Conservation (phyloP, 805 yeast species). For the Saturnispora besseyi region DNA sequence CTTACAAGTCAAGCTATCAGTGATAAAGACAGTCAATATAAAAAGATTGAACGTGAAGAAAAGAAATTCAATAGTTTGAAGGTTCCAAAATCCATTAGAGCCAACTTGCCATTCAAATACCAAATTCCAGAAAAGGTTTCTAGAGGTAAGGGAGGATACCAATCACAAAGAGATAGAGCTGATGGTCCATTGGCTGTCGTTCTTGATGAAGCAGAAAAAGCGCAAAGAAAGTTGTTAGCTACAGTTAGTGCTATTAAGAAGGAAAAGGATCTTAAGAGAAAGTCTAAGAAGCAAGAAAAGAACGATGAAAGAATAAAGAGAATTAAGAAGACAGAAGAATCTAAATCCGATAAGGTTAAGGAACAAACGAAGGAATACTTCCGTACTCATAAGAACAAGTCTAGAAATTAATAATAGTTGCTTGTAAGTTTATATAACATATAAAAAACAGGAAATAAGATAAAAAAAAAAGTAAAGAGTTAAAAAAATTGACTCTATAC, state of each 20-base stretch:
- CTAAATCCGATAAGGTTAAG: slow-evolving; percentile 62
- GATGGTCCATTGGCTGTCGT: slow-evolving; percentile 57
- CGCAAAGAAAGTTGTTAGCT: slow-evolving; percentile 81
- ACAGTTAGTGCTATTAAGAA: slow-evolving; percentile 77
- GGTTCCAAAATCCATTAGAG: slow-evolving; percentile 73
- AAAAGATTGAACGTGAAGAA: slow-evolving; percentile 73
- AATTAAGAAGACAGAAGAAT: slow-evolving; percentile 64
- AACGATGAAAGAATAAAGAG: slow-evolving; percentile 68
- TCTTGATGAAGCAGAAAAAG: slow-evolving; percentile 85
- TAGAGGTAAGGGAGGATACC: slow-evolving; percentile 70
- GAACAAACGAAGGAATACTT: slow-evolving; percentile 86
- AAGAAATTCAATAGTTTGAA: slow-evolving; percentile 80
- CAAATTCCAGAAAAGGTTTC: slow-evolving; percentile 87
- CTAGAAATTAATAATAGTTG: neutral
- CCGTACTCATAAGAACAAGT: slow-evolving; percentile 35
- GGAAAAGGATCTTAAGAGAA: slow-evolving; percentile 74
- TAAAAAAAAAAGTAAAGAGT: no score
- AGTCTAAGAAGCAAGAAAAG: slow-evolving; percentile 63
- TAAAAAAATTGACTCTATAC: neutral
- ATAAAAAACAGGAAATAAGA: neutral
- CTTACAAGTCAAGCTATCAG: slow-evolving; percentile 48
- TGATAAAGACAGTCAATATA: slow-evolving; percentile 40
- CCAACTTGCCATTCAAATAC: slow-evolving; percentile 81
- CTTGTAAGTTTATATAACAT: neutral
- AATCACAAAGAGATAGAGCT: slow-evolving; percentile 49